Conservation (phyloP, 2,329 filamentous ascomycete species). For the Talaromyces sp. region DNA sequence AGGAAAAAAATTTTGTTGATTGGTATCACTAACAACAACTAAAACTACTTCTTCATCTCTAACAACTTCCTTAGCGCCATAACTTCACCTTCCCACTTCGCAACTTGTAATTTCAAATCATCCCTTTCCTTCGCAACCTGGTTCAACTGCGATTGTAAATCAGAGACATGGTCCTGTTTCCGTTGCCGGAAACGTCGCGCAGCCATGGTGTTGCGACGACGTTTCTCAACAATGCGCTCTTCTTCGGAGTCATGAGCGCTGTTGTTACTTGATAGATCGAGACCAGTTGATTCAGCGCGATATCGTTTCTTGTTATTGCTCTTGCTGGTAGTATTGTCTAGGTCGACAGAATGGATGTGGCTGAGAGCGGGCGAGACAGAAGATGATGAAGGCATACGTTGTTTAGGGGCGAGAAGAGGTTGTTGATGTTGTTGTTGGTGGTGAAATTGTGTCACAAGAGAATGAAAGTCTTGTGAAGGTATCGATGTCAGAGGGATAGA, state of each 20-base stretch:
- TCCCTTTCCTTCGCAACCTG: conserved; percentile 33
- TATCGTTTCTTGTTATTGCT: conserved; percentile 13
- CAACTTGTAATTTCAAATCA: conserved; percentile 34
- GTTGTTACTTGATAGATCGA: conserved; percentile 15
- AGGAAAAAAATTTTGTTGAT: neutral
- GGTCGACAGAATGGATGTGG: conserved; percentile 4
- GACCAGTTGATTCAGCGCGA: conserved; percentile 6
- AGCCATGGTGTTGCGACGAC: conserved; percentile 35
- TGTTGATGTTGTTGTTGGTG: conserved; percentile 13
- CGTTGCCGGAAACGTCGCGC: conserved; percentile 37
- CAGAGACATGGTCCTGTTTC: conserved; percentile 32
- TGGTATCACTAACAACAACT: neutral
- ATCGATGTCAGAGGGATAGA: conserved; percentile 9
- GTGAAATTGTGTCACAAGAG: conserved; percentile 12
- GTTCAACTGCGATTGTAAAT: conserved; percentile 33
- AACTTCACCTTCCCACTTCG: conserved; percentile 36
- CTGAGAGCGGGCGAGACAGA: conserved; percentile 9
- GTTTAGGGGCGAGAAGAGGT: conserved; percentile 17
- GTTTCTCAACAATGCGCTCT: conserved; percentile 27
- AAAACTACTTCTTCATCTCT: conserved; percentile 18
- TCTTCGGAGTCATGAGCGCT: conserved; percentile 19
- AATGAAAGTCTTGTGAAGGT: conserved; percentile 4
- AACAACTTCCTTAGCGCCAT: conserved; percentile 31
- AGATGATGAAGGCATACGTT: conserved; percentile 10
- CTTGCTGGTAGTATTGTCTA: neutral